These are phyloP conservation scores for Cryphonectria japonica DNA, from an alignment of 2,329 filamentous ascomycete genomes.

Conservation along the genomic window DNA sequence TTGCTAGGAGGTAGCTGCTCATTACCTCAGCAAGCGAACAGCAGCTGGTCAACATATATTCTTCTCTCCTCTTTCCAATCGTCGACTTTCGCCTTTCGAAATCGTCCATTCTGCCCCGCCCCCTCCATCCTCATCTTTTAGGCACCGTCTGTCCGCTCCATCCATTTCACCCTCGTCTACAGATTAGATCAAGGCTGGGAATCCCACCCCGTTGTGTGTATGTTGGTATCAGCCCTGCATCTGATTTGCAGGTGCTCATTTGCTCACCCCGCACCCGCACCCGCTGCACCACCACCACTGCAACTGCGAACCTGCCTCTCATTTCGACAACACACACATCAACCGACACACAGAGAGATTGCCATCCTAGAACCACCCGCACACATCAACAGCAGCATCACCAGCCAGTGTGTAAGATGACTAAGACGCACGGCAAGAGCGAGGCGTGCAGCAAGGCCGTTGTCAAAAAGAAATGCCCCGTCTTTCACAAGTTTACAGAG, in stretches of 20 bases:
- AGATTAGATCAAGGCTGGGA: not conserved
- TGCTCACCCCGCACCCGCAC: not conserved
- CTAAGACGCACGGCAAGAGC: not conserved
- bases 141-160: not conserved
- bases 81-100: not conserved
- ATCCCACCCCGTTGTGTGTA: not conserved
- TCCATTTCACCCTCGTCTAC: not conserved
- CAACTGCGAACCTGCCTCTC: not conserved
- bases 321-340: not conserved
- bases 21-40: not conserved
- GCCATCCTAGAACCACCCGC: not conserved
- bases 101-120: not conserved
- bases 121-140: not conserved
- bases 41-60: not conserved
- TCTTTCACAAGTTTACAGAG: constrained; percentile 8
- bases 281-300: not conserved
- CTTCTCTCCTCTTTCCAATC: not conserved
- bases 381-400: no score
- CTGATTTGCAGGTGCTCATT: not conserved
- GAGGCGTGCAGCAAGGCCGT: not conserved
- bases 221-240: not conserved
- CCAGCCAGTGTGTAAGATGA: not conserved
- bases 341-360: not conserved
- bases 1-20: not conserved
- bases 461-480: not conserved